These are phyloP conservation scores for Rubus idaeus DNA, from an alignment of 306 rosid species.

Conservation along the genomic window DNA sequence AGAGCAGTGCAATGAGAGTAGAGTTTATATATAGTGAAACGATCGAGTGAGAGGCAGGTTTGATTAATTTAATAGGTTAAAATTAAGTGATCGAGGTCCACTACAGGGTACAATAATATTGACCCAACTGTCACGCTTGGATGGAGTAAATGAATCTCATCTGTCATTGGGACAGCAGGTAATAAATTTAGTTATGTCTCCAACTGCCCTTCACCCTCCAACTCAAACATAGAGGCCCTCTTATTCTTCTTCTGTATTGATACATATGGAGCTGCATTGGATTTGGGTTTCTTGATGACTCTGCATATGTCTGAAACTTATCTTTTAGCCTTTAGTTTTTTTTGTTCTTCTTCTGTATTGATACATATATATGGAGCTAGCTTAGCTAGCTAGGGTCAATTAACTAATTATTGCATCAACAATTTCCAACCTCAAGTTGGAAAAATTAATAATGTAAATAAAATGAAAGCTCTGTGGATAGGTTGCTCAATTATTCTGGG, in stretches of 20 bases:
- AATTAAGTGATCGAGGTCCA: neutral
- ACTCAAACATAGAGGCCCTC: constrained; percentile 9
- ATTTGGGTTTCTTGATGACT: constrained; percentile 28
- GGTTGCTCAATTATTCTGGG: neutral
- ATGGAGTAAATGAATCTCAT: constrained; percentile 42
- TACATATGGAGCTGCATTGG: neutral
- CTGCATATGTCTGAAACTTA: neutral
- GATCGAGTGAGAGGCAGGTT: neutral
- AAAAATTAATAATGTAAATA: neutral
- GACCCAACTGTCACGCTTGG: constrained; percentile 33
- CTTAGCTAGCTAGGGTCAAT: neutral
- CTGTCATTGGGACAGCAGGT: constrained; percentile 25
- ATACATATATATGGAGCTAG: neutral
- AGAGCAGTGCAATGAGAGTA: constrained; percentile 4
- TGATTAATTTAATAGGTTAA: neutral
- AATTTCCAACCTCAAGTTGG: neutral
- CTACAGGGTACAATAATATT: neutral
- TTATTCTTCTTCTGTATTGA: neutral
- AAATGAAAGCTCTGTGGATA: neutral
- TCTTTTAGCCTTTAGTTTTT: neutral
- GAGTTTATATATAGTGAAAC: constrained; percentile 27
- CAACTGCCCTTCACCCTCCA: constrained; percentile 35
- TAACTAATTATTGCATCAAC: neutral
- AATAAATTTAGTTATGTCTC: constrained; percentile 31
- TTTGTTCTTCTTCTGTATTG: neutral